A percentile compares a stretch with the other conserved stretches of the same genome.
Conservation (phyloP, 2,329 filamentous ascomycete genomes). For the Pseudodiploospora longispora region DNA sequence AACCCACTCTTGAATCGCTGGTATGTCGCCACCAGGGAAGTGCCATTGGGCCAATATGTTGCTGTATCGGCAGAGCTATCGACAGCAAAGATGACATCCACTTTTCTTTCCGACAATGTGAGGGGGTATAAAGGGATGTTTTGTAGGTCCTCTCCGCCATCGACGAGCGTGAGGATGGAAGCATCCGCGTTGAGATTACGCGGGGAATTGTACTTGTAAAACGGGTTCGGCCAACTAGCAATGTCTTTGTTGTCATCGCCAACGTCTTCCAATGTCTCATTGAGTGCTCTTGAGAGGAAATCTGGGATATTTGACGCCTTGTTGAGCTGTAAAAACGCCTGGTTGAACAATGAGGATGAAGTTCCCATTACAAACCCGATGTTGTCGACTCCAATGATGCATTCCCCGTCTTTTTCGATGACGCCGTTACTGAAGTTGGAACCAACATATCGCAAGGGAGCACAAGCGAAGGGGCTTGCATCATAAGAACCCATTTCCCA, state of each 20-base stretch:
- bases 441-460: constrained; percentile 61
- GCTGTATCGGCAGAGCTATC: constrained; percentile 69
- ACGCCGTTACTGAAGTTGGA: constrained; percentile 60
- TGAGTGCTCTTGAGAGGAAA: constrained; percentile 43
- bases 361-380: constrained; percentile 80
- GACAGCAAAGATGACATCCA: constrained; percentile 76
- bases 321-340: constrained; percentile 56
- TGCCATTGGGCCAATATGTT: constrained; percentile 68
- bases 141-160: constrained; percentile 70
- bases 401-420: constrained; percentile 48
- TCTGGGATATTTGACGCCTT: constrained; percentile 33
- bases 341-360: constrained; percentile 77
- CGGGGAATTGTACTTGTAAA: constrained; percentile 54
- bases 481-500: constrained; percentile 75
- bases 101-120: constrained; percentile 60
- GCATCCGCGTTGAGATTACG: constrained; percentile 49
- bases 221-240: constrained; percentile 70
- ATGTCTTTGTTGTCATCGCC: constrained; percentile 60
- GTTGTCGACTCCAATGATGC: constrained; percentile 76
- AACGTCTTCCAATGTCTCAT: constrained; percentile 44
- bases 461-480: constrained; percentile 63
- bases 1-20: constrained; percentile 38
- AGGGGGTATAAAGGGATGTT: constrained; percentile 75
- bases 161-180: constrained; percentile 59
- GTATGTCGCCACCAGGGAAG: constrained; percentile 66